Base-by-base conservation (phyloP, 2,329 filamentous ascomycete species). In the Curvularia spicifera region DNA sequence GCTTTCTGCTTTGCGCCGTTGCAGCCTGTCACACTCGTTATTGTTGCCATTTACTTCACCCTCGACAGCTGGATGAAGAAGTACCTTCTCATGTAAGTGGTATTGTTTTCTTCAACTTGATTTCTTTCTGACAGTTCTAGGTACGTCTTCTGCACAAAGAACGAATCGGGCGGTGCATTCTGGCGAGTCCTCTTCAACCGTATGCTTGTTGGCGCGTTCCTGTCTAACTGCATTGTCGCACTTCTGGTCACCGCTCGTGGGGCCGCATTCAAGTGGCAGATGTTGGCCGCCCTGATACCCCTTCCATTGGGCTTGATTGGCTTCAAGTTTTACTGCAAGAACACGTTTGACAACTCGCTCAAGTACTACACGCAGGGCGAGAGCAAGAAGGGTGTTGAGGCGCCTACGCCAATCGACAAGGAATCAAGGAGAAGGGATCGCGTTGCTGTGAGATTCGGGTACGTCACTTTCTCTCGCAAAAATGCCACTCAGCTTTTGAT, bases 171-270 rank as follows among this genome's bases (percentile, higher is more conserved):
- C 8, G 95, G 95, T 50, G 86, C 90, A 74, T 97, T 92, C 74
- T 99, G 95, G 95, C 88, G 92, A 18, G 86, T 93, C 1, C 77
- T 98, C 6, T 96, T 92, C 83, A 99, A 99, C 77, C 90, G 95
- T n/a, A 83, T 97, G 75, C 80, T 98, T 24, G 94, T 97, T 68
- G 91, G 87, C 28, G 83, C 87, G 0, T 85, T 96, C 28, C 80
- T 99, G 8, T 85, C 91, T 35, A 93, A 97, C 67, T 74, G 91
- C 9, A 84, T 97, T 54, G 87, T 93, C 26, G 91, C 91, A 51
- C 81, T 96, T 28, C 85, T 93, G 33, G 85, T 91, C 48, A 91
- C 88, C 78, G 88, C 89, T 13, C 85, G 85, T 50, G 90, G 89
- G 40, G 57, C 57, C 35, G 47, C 18, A 2, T 57, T 58, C 9